Base-by-base conservation (phyloP, 139 green algal genomes). In the Monoraphidium neglectum region DNA sequence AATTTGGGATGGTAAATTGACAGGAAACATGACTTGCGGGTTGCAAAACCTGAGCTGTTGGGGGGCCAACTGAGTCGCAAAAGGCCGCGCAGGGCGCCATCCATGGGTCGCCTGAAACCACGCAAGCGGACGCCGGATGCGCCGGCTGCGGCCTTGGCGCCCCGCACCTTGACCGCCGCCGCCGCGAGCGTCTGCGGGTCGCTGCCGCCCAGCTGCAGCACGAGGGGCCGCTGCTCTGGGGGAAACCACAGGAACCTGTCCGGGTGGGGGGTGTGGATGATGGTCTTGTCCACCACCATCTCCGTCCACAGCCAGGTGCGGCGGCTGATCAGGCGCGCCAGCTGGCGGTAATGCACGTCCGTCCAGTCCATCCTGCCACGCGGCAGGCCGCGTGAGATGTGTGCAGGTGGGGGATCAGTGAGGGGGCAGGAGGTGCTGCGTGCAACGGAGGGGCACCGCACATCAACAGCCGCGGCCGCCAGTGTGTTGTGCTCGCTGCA, bases 221-320 rank as follows among this genome's bases (percentile, higher is more conserved):
- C 91, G n/a, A 98, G 89, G 38, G 94, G 94, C 69, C 88, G 89
- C 86, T 98, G 93, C 83, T 95, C 92, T 18, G 84, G 87, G 8
- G 93, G 93, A 49, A 97, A 98, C 88, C 88, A 95, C 1, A 98
- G 85, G 71, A 89, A 90, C 32, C 85, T 84, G 68, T 85, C 77
- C 32, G 78, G 73, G 37, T 79, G 53, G 38, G 76, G 76, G 38
- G 90, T 92, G 84, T 97, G 87, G 0, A 97, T 53, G 32, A 98
- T 76, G 1, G 94, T 97, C 38, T 89, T 86, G 83, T 97, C 94
- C 24, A 98, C 94, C 15, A 98, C 90, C 94, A 97, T 98, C 82
- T 98, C 94, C 0, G 92, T 96, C 88, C 92, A 97, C 30, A 97
- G 84, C 92, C 89, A 95, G 18, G 91, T 95, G 68, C 87, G 85